Evolutionary conservation across 164 flowering plant species (phyloP).

Genomic region (Umbellularia californica): DNA sequence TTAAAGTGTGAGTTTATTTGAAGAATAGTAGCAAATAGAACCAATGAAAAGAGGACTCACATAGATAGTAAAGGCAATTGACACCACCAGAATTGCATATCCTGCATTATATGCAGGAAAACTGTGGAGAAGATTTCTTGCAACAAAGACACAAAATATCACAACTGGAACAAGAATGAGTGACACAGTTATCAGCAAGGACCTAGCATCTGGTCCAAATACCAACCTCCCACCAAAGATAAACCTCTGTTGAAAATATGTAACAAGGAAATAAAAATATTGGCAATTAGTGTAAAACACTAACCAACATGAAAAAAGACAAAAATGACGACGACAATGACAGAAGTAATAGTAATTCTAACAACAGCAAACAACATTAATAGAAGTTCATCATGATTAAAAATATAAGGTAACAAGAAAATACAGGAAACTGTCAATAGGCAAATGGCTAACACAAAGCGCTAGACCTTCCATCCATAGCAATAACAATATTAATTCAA

Average conservation of each 20-base stretch:
- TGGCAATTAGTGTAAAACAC: background rate
- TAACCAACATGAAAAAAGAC: background rate
- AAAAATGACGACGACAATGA: no score
- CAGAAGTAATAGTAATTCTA: no score
- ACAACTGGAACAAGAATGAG: constrained; percentile 66
- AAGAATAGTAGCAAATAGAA: background rate
- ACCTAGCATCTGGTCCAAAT: constrained; percentile 92
- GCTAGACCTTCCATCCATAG: no score
- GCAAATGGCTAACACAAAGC: no score
- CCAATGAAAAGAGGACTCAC: constrained; percentile 46
- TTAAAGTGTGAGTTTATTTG: background rate
- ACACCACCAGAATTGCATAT: constrained; percentile 77
- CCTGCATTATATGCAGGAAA: constrained; percentile 77
- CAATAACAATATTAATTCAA: no score
- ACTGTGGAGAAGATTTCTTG: constrained; percentile 78
- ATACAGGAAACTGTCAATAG: background rate
- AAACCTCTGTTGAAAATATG: constrained; percentile 59
- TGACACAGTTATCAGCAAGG: constrained; percentile 63
- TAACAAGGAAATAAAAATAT: constrained; percentile 1
- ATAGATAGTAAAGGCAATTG: constrained; percentile 60
- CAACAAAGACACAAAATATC: constrained; percentile 77
- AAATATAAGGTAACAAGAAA: background rate
- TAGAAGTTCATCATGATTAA: background rate
- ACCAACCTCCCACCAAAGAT: constrained; percentile 78
- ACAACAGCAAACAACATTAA: no score